Conservation (phyloP, 768 basidiomycete genomes). For the Boletus huronensis region DNA sequence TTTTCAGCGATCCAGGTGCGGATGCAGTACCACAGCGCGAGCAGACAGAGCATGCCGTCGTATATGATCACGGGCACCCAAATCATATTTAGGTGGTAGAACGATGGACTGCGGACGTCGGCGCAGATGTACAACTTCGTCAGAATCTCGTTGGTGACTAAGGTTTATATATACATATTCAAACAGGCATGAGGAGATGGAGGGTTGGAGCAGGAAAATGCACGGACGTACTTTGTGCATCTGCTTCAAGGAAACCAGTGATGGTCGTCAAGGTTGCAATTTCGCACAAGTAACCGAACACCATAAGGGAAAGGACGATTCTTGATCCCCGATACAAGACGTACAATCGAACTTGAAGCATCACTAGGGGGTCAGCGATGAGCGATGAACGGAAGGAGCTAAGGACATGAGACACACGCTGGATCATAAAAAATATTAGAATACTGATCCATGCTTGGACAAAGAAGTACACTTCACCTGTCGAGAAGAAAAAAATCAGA, state of each 20-base stretch:
- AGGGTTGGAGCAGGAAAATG: not conserved
- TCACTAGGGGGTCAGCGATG: too few relatives aligned
- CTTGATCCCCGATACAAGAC: conserved; percentile 11
- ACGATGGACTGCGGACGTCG: not conserved
- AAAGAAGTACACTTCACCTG: too few relatives aligned
- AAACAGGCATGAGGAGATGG: not conserved
- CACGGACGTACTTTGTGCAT: not conserved
- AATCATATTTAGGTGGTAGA: not conserved
- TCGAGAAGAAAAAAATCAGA: too few relatives aligned
- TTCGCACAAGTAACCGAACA: conserved; percentile 1
- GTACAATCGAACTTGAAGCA: conserved; percentile 15
- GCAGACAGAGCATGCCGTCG: not conserved
- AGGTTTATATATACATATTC: too few relatives aligned
- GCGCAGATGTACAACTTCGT: not conserved
- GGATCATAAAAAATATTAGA: too few relatives aligned
- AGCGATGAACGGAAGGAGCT: too few relatives aligned
- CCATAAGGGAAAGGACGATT: conserved; percentile 4
- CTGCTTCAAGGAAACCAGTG: not conserved
- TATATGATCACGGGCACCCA: not conserved
- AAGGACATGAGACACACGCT: too few relatives aligned
- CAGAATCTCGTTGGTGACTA: not conserved
- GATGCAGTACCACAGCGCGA: not conserved
- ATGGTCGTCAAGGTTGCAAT: not conserved
- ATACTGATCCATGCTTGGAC: too few relatives aligned
- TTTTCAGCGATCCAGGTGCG: not conserved